Evolutionary conservation across 768 basidiomycete genomes (phyloP).

Genomic region (Trametes coccinea): DNA sequence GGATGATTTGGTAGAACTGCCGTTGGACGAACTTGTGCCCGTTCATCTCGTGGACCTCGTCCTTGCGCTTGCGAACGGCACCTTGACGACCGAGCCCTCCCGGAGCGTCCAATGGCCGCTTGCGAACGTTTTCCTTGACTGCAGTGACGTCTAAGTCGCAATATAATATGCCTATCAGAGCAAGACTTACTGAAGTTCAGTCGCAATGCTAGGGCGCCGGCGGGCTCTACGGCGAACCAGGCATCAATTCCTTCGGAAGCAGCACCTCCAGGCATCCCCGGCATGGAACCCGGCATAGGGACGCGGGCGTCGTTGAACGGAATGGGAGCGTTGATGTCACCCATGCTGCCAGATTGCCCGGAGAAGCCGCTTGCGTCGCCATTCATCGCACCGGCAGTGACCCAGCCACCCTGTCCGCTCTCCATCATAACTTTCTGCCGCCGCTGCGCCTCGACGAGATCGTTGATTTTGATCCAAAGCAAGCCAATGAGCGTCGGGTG

Average conservation of each 20-base stretch:
- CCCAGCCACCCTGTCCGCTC: slow-evolving; percentile 88
- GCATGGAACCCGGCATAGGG: slow-evolving; percentile 15
- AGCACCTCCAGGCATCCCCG: slow-evolving; percentile 14
- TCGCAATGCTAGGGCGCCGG: slow-evolving; percentile 85
- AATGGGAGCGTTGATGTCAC: slow-evolving; percentile 46
- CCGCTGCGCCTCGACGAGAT: slow-evolving; percentile 90
- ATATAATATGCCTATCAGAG: slow-evolving; percentile 5
- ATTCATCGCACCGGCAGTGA: slow-evolving; percentile 89
- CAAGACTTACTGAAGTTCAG: slow-evolving; percentile 86
- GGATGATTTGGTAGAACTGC: slow-evolving; percentile 98
- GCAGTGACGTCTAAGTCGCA: slow-evolving; percentile 14
- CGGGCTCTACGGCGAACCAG: slow-evolving; percentile 97
- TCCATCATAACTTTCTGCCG: slow-evolving; percentile 91
- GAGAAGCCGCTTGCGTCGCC: slow-evolving; percentile 53
- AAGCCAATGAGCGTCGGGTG: slow-evolving; percentile 90
- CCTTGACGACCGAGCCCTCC: slow-evolving; percentile 97
- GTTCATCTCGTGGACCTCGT: slow-evolving; percentile 98
- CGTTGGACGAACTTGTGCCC: slow-evolving; percentile 97
- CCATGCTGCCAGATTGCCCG: slow-evolving; percentile 49
- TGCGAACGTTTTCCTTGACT: slow-evolving; percentile 99
- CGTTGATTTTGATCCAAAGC: slow-evolving; percentile 91
- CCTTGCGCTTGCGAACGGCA: slow-evolving; percentile 96
- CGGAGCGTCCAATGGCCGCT: slow-evolving; percentile 89
- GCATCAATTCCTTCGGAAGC: slow-evolving; percentile 83
- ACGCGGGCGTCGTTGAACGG: slow-evolving; percentile 31